Conservation (phyloP, 345 rosid species). For the Orychophragmus violaceus region DNA sequence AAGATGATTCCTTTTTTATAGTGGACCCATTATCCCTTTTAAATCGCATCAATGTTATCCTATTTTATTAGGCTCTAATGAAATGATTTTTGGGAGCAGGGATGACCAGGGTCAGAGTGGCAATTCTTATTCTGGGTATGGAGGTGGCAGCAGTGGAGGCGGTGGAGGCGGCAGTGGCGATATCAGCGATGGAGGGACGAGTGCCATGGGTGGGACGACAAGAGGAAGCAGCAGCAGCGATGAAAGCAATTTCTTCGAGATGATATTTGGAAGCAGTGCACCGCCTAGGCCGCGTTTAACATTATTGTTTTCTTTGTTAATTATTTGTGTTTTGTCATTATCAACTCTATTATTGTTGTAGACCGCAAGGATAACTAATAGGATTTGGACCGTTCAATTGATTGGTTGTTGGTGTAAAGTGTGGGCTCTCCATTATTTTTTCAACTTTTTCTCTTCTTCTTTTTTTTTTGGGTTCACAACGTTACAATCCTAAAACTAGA, state of each 20-base stretch:
- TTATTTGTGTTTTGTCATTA: constrained; percentile 22
- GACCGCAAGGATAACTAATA: constrained; percentile 19
- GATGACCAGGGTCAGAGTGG: constrained; percentile 29
- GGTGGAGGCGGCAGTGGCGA: not conserved
- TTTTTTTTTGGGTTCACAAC: not conserved
- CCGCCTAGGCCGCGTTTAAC: constrained; percentile 13
- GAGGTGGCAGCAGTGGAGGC: not conserved
- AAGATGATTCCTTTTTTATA: constrained; percentile 8
- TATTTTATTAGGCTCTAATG: not conserved
- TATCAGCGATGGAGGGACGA: constrained; percentile 1
- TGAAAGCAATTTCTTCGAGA: constrained; percentile 14
- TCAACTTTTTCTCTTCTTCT: too few relatives aligned
- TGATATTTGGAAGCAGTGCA: constrained; percentile 32
- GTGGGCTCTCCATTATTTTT: constrained; percentile 11
- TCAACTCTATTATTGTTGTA: constrained; percentile 31
- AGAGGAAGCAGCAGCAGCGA: constrained; percentile 15
- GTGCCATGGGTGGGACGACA: constrained; percentile 10
- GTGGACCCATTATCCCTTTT: not conserved
- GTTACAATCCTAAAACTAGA: not conserved
- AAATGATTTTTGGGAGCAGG: constrained; percentile 4
- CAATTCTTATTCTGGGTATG: not conserved
- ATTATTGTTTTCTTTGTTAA: constrained; percentile 15
- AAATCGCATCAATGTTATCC: too few relatives aligned
- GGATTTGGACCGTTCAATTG: constrained; percentile 28
- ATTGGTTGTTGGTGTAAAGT: constrained; percentile 22